A percentile compares a stretch with the other conserved stretches of the same genome.
phyloP scores from a whole-genome alignment of 176 grass and related monocot species.

The Phoenix roebelenii region DNA sequence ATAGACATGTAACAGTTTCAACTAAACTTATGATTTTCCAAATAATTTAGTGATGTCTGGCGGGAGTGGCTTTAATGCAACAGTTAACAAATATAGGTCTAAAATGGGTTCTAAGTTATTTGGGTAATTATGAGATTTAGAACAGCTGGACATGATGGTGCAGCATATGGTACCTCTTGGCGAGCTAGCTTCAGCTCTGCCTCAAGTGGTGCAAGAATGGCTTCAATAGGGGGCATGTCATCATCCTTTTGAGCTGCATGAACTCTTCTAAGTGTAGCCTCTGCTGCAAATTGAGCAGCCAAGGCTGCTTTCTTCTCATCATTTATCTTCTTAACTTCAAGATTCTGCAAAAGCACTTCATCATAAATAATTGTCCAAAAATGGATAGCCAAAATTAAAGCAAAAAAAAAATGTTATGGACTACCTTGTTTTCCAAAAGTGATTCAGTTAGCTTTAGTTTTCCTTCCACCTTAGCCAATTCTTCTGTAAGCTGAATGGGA shows the following conservation, averaged over 20 bases:
- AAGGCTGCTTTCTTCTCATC: conserved; percentile 87
- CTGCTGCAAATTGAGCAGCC: conserved; percentile 89
- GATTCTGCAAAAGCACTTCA: conserved; percentile 43
- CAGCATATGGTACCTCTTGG: conserved; percentile 43
- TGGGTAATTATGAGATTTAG: background rate
- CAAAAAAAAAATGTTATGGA: background rate
- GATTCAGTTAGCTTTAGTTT: conserved; percentile 88
- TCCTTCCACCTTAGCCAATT: conserved; percentile 67
- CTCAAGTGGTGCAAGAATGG: conserved; percentile 93
- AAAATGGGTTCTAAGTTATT: too few species aligned
- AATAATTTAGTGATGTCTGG: too few species aligned
- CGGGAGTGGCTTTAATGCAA: too few species aligned
- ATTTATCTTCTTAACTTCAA: conserved; percentile 92
- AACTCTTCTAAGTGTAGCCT: conserved; percentile 89
- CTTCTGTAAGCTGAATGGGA: conserved; percentile 73
- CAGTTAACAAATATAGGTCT: too few species aligned
- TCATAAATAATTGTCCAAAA: too few species aligned
- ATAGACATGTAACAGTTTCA: too few species aligned
- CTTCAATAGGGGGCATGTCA: conserved; percentile 95
- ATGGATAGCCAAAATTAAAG: too few species aligned
- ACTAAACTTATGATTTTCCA: too few species aligned
- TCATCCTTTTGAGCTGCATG: conserved; percentile 96
- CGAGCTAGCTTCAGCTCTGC: conserved; percentile 81
- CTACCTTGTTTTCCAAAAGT: conserved; percentile 80
- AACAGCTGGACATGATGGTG: background rate